These are phyloP conservation scores for Aphanomyces cochlioides DNA, from an alignment of 352 stramenopile genomes.

Conservation along the genomic window DNA sequence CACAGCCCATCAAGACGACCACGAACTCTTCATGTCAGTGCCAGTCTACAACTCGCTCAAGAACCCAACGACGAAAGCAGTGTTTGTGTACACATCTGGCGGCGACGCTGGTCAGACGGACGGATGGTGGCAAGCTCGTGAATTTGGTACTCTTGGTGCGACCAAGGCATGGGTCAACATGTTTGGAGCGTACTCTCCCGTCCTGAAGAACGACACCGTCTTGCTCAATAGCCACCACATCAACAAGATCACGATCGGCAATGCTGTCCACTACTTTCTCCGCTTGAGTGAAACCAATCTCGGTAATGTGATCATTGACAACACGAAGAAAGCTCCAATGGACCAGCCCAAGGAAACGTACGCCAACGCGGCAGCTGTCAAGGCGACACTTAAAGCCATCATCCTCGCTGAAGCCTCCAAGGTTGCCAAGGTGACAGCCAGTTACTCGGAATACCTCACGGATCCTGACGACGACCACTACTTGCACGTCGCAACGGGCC, in stretches of 20 bases:
- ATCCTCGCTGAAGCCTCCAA: too few species aligned
- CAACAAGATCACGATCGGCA: slow-evolving; percentile 18
- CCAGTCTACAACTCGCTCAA: not conserved
- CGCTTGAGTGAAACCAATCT: slow-evolving; percentile 5
- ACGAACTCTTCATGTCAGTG: slow-evolving; percentile 22
- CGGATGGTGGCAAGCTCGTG: slow-evolving; percentile 20
- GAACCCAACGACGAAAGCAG: slow-evolving; percentile 8
- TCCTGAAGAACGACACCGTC: not conserved
- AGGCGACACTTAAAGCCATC: too few species aligned
- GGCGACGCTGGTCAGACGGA: slow-evolving; percentile 21
- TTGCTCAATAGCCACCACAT: not conserved
- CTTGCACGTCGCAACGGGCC: slow-evolving; percentile 1
- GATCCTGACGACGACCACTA: slow-evolving; percentile 12
- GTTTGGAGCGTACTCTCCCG: not conserved
- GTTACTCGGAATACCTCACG: not conserved
- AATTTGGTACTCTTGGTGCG: slow-evolving; percentile 12
- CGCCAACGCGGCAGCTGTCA: too few species aligned
- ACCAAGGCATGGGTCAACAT: slow-evolving; percentile 10
- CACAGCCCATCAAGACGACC: slow-evolving; percentile 27
- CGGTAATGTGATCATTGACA: not conserved
- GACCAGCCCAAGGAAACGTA: too few species aligned
- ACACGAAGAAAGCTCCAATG: too few species aligned
- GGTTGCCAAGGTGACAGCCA: not conserved
- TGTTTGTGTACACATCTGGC: slow-evolving; percentile 22
- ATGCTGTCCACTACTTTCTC: slow-evolving; percentile 27